Base-by-base conservation (phyloP, 2,329 filamentous ascomycete species). In the Lasiodiplodia sp. region DNA sequence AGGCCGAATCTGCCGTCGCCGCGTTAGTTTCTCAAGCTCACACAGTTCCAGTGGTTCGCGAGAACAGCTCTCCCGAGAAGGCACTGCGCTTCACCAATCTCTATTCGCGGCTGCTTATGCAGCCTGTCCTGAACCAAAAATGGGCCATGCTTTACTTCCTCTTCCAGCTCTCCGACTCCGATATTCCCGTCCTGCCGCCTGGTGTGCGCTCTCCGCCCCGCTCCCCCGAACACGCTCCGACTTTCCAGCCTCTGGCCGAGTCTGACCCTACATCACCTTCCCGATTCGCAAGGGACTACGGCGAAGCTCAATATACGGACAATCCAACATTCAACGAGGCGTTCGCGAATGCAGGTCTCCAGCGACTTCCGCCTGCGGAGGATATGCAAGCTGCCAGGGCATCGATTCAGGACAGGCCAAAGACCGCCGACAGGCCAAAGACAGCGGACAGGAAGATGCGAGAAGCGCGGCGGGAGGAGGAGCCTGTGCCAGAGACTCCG, bases 121-220 rank as follows among this genome's bases (percentile, higher is more conserved):
- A 97, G 72, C 94, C 94, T 0, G 94, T 98, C 6, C 86, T 99
- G 55, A 92, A 92, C 75, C 92, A 97, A 80, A 99, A 99, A 86
- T 98, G 94, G 94, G 93, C 92, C 3, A 97, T 99, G 72, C 85
- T 99, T 23, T 96, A 96, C 78, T 89, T 99, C 52, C 87, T 99
- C 52, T 92, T 96, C 78, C 90, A 93, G 74, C 87, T 97, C 58
- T 90, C 92, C 70, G 92, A 94, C 75, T 88, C 87, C 60, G 74
- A 78, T n/a, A 38, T 72, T 71, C 3, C 85, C 84, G 84, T 53
- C 78, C 83, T 12, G 83, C 83, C n/a, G 73, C 84, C 49, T 25
- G 64, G 47, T 31, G 47, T 63, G 1, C 37, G 47, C 64, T 66
- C 66, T 12, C 56, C 60, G 44, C 55, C 68, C 14, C 40, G 40